Evolutionary conservation across 2,329 filamentous ascomycete species (phyloP).

Genomic region (Stemphylium vesicarium): DNA sequence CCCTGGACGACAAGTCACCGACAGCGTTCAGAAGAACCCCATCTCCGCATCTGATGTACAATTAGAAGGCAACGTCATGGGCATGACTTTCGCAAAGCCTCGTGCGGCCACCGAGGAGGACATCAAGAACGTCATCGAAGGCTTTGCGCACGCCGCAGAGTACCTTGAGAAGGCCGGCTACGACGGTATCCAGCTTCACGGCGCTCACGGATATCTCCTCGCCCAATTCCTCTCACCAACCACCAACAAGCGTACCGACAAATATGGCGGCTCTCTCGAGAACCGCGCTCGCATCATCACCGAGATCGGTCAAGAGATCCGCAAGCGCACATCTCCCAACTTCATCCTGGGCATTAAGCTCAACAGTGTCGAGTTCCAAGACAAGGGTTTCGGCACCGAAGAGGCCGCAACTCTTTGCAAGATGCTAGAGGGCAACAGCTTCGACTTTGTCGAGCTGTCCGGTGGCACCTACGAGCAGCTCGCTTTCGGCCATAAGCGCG

Average conservation of each 20-base stretch:
- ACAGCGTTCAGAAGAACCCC: constrained; percentile 56
- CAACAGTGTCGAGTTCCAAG: constrained; percentile 64
- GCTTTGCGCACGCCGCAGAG: constrained; percentile 67
- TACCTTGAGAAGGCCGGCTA: constrained; percentile 68
- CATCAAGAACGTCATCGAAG: constrained; percentile 63
- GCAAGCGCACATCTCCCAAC: constrained; percentile 40
- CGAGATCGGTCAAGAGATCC: constrained; percentile 50
- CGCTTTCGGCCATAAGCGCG: constrained; percentile 59
- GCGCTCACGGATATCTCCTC: constrained; percentile 55
- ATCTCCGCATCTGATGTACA: constrained; percentile 58
- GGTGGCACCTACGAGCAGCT: constrained; percentile 66
- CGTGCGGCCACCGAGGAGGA: constrained; percentile 61
- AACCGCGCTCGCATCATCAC: constrained; percentile 52
- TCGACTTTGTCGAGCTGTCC: constrained; percentile 65
- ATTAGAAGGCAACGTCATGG: constrained; percentile 45
- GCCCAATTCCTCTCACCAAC: constrained; percentile 53
- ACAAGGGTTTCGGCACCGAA: constrained; percentile 58
- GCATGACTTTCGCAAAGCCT: constrained; percentile 60
- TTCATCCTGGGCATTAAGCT: constrained; percentile 64
- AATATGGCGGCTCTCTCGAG: constrained; percentile 53
- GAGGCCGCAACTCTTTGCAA: constrained; percentile 59
- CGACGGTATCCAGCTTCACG: constrained; percentile 58
- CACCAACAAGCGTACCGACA: constrained; percentile 53
- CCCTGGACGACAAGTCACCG: constrained; percentile 63
- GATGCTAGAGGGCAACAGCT: constrained; percentile 57